These are phyloP conservation scores for Tilletia indica DNA, from an alignment of 1,284 basidiomycete genomes.

Conservation along the genomic window DNA sequence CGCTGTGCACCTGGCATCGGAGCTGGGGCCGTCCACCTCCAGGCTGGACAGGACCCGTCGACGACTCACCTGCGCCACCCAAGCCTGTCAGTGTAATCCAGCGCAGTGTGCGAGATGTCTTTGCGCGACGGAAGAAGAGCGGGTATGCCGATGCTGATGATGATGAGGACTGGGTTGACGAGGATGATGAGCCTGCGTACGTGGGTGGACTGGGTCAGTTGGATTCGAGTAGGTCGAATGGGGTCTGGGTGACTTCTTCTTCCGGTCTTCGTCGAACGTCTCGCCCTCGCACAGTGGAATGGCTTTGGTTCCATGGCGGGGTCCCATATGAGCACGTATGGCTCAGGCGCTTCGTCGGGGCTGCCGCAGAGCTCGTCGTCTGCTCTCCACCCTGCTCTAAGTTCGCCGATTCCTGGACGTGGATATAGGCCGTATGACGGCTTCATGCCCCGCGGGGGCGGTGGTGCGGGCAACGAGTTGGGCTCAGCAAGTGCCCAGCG, in stretches of 20 bases:
- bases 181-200: constrained; percentile 43
- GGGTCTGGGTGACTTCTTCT: background rate
- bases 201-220: constrained; percentile 45
- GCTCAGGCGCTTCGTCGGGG: background rate
- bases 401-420: background rate
- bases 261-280: no score
- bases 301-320: no score
- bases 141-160: constrained; percentile 18
- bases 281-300: background rate
- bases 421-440: background rate
- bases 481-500: no score
- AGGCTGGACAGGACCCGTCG: constrained; percentile 45
- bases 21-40: constrained; percentile 51
- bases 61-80: constrained; percentile 29
- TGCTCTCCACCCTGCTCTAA: background rate
- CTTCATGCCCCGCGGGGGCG: background rate
- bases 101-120: constrained; percentile 44
- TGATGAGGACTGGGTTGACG: constrained; percentile 49
- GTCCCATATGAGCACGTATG: background rate
- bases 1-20: constrained; percentile 36
- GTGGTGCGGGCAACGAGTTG: no score
- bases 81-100: constrained; percentile 2
- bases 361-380: constrained; percentile 9
- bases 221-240: constrained; percentile 22
- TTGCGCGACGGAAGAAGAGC: constrained; percentile 25